Base-by-base conservation (phyloP, 179 eudicot genomes). In the Spinacia oleracea region DNA sequence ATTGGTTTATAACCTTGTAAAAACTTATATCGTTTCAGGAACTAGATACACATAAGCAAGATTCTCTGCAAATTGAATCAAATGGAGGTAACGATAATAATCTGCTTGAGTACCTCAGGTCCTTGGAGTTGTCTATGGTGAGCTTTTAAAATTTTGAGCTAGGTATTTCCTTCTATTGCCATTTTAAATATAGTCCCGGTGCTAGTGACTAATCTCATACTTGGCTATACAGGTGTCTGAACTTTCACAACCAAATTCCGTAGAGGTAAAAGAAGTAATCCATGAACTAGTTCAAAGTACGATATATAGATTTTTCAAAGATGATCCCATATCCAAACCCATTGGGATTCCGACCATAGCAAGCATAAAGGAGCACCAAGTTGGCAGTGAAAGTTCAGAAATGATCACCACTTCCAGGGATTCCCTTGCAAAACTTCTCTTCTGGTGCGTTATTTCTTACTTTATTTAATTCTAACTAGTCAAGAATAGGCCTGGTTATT, bases 401-500 rank as follows among this genome's bases (percentile, higher is more conserved):
- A 78, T 88, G 46, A 70, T 88, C 73, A 87, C 89, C 72, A 87
- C 91, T 77, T 88, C 97, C n/a, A 78, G 98, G 76, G 98, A 94
- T 86, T 89, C 92, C 79, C 91, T 94, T 60, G 98, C 98, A 16
- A 92, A 94, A 83, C 90, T 94, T 72, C 94, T 94, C 69, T 94
- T 89, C 81, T 89, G 92, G 92, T 89, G 15, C 35, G 89, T 81
- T 46, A 34, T 70, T 23, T 84, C 72, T 46, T 74, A 31, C 78
- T 80, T 75, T 21, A 31, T 77, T 68, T 34, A 23, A 23, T 79
- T 74, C 45, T 69, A 71, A 56, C 72, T 48, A 29, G 70, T 68
- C 59, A 29, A 58, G 2, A n/a, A n/a, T n/a, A n/a, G n/a, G n/a
- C n/a, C n/a, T n/a, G n/a, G n/a, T n/a, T n/a, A n/a, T n/a, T n/a